Evolutionary conservation across 345 rosid genomes (phyloP).

Genomic region (Salix suchowensis): DNA sequence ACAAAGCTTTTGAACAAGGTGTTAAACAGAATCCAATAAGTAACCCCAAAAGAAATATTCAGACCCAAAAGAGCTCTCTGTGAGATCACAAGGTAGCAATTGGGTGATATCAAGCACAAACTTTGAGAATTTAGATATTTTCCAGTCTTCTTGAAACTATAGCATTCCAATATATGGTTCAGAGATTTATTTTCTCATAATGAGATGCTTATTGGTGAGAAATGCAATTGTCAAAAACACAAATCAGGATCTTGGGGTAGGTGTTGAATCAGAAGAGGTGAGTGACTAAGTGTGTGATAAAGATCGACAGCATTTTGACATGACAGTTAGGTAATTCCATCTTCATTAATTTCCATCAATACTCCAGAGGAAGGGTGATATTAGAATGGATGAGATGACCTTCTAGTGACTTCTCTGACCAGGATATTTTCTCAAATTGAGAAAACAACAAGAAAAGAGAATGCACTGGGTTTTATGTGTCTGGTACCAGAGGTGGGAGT

Average conservation of each 20-base stretch:
- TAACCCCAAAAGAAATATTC: background rate
- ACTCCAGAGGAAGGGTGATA: background rate
- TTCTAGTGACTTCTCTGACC: background rate
- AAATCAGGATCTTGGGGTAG: background rate
- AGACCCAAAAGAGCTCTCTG: background rate
- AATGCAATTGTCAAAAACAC: background rate
- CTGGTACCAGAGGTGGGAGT: background rate
- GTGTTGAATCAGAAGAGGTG: background rate
- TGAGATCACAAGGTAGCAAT: background rate
- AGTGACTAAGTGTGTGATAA: background rate
- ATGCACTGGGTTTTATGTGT: background rate
- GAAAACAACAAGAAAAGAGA: background rate
- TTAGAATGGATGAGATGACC: background rate
- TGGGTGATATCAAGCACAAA: background rate
- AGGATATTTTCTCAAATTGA: background rate
- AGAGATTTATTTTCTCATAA: background rate
- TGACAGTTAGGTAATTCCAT: background rate
- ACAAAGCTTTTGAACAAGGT: background rate
- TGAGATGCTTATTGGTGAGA: conserved; percentile 1
- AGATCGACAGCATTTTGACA: background rate
- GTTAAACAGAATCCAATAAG: background rate
- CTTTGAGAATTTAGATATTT: background rate
- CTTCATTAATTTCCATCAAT: background rate
- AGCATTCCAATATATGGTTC: background rate
- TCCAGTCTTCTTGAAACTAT: background rate